These are phyloP conservation scores for Fusarium sp. DNA, from an alignment of 2,329 filamentous ascomycete species.

Conservation along the genomic window DNA sequence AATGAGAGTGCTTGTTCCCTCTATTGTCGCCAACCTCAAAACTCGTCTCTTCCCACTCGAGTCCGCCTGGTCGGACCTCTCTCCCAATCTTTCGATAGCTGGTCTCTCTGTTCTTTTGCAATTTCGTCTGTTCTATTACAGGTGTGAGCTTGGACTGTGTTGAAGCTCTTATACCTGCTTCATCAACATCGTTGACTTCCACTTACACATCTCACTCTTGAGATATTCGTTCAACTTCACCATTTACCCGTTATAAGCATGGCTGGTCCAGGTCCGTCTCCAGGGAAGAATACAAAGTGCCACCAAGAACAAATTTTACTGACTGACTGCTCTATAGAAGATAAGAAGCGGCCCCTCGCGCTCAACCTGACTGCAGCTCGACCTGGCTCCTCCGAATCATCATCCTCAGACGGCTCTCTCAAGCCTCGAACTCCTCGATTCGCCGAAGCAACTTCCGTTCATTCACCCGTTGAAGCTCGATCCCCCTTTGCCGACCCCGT, in stretches of 20 bases:
- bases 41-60: constrained; percentile 63
- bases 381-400: constrained; percentile 65
- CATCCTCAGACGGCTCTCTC: constrained; percentile 69
- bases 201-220: constrained; percentile 33
- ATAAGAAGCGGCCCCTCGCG: constrained; percentile 71
- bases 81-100: constrained; percentile 67
- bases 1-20: constrained; percentile 52
- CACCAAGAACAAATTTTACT: constrained; percentile 36
- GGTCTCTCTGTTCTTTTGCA: constrained; percentile 64
- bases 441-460: constrained; percentile 83
- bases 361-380: constrained; percentile 68
- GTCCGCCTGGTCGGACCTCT: constrained; percentile 53
- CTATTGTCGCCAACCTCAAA: constrained; percentile 62
- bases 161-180: constrained; percentile 44
- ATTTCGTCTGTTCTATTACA: constrained; percentile 54
- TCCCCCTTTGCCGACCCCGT: constrained; percentile 74
- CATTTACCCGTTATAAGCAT: constrained; percentile 51
- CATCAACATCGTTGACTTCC: constrained; percentile 17
- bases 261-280: constrained; percentile 59
- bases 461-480: constrained; percentile 78
- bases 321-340: constrained; percentile 57
- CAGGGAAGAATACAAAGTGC: constrained; percentile 3
- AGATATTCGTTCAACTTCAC: constrained; percentile 24
- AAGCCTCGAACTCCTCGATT: constrained; percentile 85
- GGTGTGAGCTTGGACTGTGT: constrained; percentile 49